These are phyloP conservation scores for Neurospora intermedia DNA, from an alignment of 495 filamentous ascomycete species.

Conservation along the genomic window DNA sequence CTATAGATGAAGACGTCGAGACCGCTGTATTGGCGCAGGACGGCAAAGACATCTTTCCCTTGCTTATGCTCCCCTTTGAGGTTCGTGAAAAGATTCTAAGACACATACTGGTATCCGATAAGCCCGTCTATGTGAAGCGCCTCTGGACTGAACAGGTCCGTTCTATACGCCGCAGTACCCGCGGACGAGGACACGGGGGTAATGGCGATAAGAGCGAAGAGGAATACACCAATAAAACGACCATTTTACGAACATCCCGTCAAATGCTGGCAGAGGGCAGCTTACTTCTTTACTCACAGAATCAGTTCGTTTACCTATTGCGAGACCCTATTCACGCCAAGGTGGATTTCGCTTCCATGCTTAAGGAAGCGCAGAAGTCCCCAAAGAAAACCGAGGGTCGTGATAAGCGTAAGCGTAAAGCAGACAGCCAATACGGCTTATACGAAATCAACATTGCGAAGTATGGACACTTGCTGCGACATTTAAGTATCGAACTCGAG, in stretches of 20 bases:
- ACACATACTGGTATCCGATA: slow-evolving; percentile 19
- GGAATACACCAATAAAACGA: slow-evolving; percentile 11
- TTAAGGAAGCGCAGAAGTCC: background rate
- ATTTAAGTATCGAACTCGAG: slow-evolving; percentile 27
- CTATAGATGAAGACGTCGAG: background rate
- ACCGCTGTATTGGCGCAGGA: background rate
- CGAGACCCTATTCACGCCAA: slow-evolving; percentile 17
- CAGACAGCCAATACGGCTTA: background rate
- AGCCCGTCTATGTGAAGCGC: slow-evolving; percentile 23
- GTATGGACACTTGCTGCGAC: slow-evolving; percentile 28
- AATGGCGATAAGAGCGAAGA: background rate
- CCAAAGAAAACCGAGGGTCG: background rate
- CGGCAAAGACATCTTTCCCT: background rate
- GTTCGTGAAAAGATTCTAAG: slow-evolving; percentile 27
- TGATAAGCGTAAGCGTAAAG: background rate
- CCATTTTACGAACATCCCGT: slow-evolving; percentile 22
- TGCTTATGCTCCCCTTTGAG: slow-evolving; percentile 19
- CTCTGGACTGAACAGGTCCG: slow-evolving; percentile 23
- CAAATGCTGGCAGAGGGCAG: slow-evolving; percentile 18
- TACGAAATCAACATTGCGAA: slow-evolving; percentile 20
- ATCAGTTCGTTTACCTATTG: slow-evolving; percentile 29
- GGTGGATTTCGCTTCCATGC: background rate
- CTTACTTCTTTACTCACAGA: slow-evolving; percentile 29
- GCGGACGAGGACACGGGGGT: background rate
- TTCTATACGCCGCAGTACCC: slow-evolving; percentile 4